Conservation (phyloP, 352 stramenopile species). For the Phytophthora capsici region DNA sequence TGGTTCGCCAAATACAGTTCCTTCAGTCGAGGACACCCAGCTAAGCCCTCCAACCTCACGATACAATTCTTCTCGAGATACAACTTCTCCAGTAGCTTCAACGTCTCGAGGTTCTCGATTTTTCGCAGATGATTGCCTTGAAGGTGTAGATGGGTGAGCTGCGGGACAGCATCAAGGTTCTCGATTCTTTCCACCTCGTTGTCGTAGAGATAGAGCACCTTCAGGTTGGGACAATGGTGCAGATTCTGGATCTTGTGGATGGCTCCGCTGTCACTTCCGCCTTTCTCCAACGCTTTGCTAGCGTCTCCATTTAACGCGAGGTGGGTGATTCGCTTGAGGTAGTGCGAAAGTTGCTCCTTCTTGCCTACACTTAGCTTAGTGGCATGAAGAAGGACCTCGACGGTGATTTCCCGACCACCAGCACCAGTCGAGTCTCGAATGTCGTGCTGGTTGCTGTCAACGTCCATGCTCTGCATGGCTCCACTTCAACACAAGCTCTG, state of each 20-base stretch:
- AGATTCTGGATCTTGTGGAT: slow-evolving; percentile 64
- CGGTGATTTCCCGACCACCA: slow-evolving; percentile 55
- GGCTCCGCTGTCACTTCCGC: slow-evolving; percentile 1
- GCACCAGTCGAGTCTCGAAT: background rate
- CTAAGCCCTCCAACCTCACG: slow-evolving; percentile 58
- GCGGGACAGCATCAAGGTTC: slow-evolving; percentile 50
- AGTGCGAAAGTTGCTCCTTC: slow-evolving; percentile 64
- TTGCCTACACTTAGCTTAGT: slow-evolving; percentile 78
- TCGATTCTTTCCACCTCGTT: slow-evolving; percentile 69
- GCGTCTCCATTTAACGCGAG: slow-evolving; percentile 63
- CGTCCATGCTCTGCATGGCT: slow-evolving; percentile 18
- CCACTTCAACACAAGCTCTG: slow-evolving; percentile 22
- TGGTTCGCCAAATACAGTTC: slow-evolving; percentile 80
- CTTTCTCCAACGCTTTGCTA: slow-evolving; percentile 34
- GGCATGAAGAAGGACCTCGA: slow-evolving; percentile 63
- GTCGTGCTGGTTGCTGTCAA: slow-evolving; percentile 19
- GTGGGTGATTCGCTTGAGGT: slow-evolving; percentile 78
- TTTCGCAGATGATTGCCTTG: slow-evolving; percentile 69
- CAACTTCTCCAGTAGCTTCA: slow-evolving; percentile 69
- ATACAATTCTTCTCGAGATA: slow-evolving; percentile 78
- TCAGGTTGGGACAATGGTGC: slow-evolving; percentile 67
- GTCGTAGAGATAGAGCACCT: slow-evolving; percentile 85
- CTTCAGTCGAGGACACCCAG: slow-evolving; percentile 34
- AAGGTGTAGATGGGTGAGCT: slow-evolving; percentile 77
- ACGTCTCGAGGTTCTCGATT: slow-evolving; percentile 54